phyloP scores from a whole-genome alignment of 2,329 filamentous ascomycete species.

The Colletotrichum orchidophilum region DNA sequence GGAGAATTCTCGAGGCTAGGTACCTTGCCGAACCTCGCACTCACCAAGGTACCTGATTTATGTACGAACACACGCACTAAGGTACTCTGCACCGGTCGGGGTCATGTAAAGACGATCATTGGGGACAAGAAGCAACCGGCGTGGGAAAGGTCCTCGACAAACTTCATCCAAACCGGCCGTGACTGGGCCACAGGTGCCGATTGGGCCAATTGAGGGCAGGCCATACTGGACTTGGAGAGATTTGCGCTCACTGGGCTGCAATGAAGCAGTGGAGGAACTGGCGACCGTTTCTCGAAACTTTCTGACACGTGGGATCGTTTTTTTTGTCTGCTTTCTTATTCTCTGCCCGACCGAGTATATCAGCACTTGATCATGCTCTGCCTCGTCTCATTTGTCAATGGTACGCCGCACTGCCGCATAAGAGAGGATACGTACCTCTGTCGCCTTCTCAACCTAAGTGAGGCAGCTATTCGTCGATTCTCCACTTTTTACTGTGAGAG shows the following conservation, averaged over 20 bases:
- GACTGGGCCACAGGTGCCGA: not conserved
- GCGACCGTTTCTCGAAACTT: not conserved
- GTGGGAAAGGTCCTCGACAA: constrained; percentile 4
- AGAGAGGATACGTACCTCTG: not conserved
- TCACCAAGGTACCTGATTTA: not conserved
- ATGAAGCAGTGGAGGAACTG: not conserved
- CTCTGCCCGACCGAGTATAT: not conserved
- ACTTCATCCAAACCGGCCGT: not conserved
- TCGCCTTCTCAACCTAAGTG: not conserved
- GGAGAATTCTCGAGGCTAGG: not conserved
- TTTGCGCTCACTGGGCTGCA: not conserved
- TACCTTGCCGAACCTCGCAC: not conserved
- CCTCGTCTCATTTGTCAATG: not conserved
- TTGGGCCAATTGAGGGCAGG: not conserved
- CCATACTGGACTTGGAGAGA: not conserved
- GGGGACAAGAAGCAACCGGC: constrained; percentile 9
- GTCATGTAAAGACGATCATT: constrained; percentile 28
- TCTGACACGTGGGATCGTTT: not conserved
- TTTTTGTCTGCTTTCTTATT: not conserved
- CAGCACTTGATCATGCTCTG: not conserved
- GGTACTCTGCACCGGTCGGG: not conserved
- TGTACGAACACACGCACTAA: not conserved
- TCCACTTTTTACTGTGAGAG: constrained; percentile 16
- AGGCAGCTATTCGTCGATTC: constrained; percentile 14
- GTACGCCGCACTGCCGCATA: not conserved